Conservation (phyloP, 2,329 filamentous ascomycete species). For the Byssochlamys sp. region DNA sequence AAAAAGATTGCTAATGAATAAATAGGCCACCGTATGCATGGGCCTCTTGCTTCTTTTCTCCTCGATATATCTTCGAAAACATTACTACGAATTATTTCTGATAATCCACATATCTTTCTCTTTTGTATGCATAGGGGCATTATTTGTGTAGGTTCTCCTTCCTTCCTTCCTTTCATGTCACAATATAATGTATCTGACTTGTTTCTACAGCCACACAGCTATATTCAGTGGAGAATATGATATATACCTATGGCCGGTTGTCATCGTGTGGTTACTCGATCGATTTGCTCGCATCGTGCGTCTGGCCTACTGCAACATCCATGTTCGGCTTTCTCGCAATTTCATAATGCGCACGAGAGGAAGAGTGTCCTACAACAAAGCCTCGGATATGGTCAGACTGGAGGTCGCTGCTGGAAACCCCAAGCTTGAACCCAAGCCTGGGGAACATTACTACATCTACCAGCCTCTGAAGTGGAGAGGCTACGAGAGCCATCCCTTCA, state of each 20-base stretch:
- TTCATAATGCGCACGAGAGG: slow-evolving; percentile 24
- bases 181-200: neutral
- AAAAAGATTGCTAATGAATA: neutral
- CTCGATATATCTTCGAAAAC: slow-evolving; percentile 36
- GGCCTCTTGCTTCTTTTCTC: slow-evolving; percentile 36
- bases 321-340: slow-evolving; percentile 17
- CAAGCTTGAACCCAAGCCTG: slow-evolving; percentile 29
- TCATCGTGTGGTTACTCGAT: slow-evolving; percentile 42
- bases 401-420: slow-evolving; percentile 29
- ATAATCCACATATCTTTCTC: slow-evolving; percentile 29
- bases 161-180: too few species aligned
- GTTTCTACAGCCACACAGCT: slow-evolving; percentile 33
- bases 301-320: slow-evolving; percentile 36
- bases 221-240: slow-evolving; percentile 43
- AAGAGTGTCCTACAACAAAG: slow-evolving; percentile 34
- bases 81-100: slow-evolving; percentile 36
- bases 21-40: slow-evolving; percentile 24
- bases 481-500: slow-evolving; percentile 47
- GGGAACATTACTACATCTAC: slow-evolving; percentile 45
- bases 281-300: slow-evolving; percentile 36
- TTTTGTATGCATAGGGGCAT: slow-evolving; percentile 31
- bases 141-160: slow-evolving; percentile 36
- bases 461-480: slow-evolving; percentile 34
- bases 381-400: slow-evolving; percentile 39
- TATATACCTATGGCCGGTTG: slow-evolving; percentile 42